Base-by-base conservation (phyloP, 2,329 filamentous ascomycete genomes). In the Monosporascus sp. region DNA sequence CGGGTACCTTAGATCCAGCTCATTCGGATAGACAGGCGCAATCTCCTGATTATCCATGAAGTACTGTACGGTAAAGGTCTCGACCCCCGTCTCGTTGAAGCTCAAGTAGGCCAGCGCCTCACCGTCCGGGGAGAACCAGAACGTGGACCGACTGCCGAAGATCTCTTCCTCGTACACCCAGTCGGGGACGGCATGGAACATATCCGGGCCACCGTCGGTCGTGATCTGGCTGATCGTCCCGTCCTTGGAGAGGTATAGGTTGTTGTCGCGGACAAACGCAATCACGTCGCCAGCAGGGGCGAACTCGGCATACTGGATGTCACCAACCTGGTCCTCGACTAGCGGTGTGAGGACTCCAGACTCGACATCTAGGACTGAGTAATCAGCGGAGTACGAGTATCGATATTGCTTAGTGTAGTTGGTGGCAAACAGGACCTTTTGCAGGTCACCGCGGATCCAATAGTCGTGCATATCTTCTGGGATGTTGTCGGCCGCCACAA, bases 341-440 rank as follows among this genome's bases (percentile, higher is more conserved):
- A 89, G 72, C 0, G 84, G 76, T 3, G 74, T 73, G 1, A 77
- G 71, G 51, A 77, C 66, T 24, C 82, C 82, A 0, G 76, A 79
- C n/a, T 72, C 73, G 11, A 86, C 77, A 57, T 88, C 80, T 47
- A 85, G 76, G 20, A 89, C 70, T 45, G 81, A 77, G 66, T 88
- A 89, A 64, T 88, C 78, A 36, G 85, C 80, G 63, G 83, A 84
- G 68, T 84, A 88, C 6, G 84, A 85, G 68, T 87, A 72, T 1
- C 85, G 81, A 62, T 88, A 88, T 64, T 85, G 79, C 67, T 86
- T 85, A 15, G 82, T 88, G 65, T 82, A 78, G 61, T 88, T 88
- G 51, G 81, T 76, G 1, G 84, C 75, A 70, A 84, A 82, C 18
- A 88, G 69, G 0, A 88, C 76, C 50, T 78, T 77, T 22, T 75